Evolutionary conservation across 352 stramenopile species (phyloP), one percentile per base, ranked within the genome.

Genomic region (Globisporangium nodosum): DNA sequence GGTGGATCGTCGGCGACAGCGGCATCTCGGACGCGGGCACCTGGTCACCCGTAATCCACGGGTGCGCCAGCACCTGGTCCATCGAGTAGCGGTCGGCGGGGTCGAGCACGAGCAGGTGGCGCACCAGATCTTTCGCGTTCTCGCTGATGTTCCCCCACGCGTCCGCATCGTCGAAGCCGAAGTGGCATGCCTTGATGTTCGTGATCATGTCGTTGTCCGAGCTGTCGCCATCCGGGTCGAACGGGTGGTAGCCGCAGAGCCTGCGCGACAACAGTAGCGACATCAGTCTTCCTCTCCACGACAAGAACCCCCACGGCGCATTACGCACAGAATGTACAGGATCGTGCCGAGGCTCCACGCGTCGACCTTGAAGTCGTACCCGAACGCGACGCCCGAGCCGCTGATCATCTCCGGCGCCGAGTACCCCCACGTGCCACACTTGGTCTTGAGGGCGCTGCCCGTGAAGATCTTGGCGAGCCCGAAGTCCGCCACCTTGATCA

Each of bases 301-400:
- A 20, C 27, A 43, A 31, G 62, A n/a, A 54, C 12, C 24, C 24
- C 24, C 24, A 27, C 24, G 24, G 24, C 24, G 24, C 24, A 27
- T 35, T 3, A 66, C 70, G 43, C 54, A 86, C 76, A 95, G 60
- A 67, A 93, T 95, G 65, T 95, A 93, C 50, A 95, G 56, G 45
- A 93, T 91, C 2, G 81, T 90, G 43, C 85, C 85, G n/a, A 95
- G 68, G 61, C 84, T 92, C 86, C 86, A 95, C 37, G 86, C 88
- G 49, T 95, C 86, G 20, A 94, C 86, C 52, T 94, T 94, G 39
- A 69, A 82, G 57, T 93, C 81, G 60, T 93, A 95, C 11, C 80
- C 78, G 49, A 92, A 92, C 16, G 69, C 64, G 8, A 78, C 62
- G 13, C 70, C 81, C 6, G 79, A 89, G 3, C 84, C 84, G 15